phyloP scores from a whole-genome alignment of 2,329 filamentous ascomycete genomes.

The Fusarium heterosporum region DNA sequence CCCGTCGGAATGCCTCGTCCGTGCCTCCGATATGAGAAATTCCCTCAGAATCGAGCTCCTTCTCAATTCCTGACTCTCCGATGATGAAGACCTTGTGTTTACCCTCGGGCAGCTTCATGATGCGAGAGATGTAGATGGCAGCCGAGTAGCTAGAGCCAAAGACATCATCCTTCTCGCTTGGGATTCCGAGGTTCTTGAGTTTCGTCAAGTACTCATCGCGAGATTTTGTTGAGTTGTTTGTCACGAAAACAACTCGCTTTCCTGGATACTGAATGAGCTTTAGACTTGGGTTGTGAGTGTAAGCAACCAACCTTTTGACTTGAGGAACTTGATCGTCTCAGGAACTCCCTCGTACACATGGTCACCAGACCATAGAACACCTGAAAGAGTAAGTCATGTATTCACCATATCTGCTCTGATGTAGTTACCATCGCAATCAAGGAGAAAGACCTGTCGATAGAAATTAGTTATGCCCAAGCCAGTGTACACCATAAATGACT shows the following conservation, averaged over 20 bases:
- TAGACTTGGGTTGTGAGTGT: slow-evolving; percentile 1
- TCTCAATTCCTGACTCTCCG: slow-evolving; percentile 90
- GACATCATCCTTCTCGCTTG: slow-evolving; percentile 85
- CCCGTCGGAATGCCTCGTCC: slow-evolving; percentile 79
- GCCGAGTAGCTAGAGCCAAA: slow-evolving; percentile 97
- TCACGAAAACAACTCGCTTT: slow-evolving; percentile 95
- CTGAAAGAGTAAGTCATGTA: slow-evolving; percentile 58
- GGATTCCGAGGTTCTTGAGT: slow-evolving; percentile 83
- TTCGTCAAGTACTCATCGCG: slow-evolving; percentile 94
- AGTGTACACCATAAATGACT: slow-evolving; percentile 54
- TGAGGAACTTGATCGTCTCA: slow-evolving; percentile 85
- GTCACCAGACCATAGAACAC: slow-evolving; percentile 96
- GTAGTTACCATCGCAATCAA: slow-evolving; percentile 92
- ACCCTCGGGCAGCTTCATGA: slow-evolving; percentile 80
- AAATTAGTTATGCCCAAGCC: slow-evolving; percentile 1
- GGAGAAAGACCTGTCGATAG: slow-evolving; percentile 79
- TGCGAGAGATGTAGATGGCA: slow-evolving; percentile 94
- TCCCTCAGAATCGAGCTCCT: slow-evolving; percentile 83
- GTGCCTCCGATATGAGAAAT: slow-evolving; percentile 88
- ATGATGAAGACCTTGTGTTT: slow-evolving; percentile 96
- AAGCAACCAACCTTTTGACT: slow-evolving; percentile 74
- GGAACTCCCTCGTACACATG: slow-evolving; percentile 86
- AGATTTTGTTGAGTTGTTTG: slow-evolving; percentile 98
- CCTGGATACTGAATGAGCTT: slow-evolving; percentile 61
- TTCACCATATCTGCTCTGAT: no score